Evolutionary conservation across 2,329 filamentous ascomycete genomes (phyloP), one percentile per base, ranked within the genome.

Genomic region (Diaporthe humulicola): DNA sequence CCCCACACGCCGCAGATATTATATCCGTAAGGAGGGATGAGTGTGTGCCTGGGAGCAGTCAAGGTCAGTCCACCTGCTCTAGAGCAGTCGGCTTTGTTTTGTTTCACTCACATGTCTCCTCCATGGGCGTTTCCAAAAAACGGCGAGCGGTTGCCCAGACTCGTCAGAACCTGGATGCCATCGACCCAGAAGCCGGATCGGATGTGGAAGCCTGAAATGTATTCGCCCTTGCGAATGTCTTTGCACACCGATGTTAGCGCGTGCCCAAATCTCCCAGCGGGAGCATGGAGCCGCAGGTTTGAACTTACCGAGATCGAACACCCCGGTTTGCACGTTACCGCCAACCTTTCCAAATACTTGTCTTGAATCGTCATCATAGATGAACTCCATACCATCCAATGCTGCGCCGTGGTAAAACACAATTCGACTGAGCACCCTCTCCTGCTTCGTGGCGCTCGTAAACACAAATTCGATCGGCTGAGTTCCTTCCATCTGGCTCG

Each of bases 1-100:
- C 97, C 97, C 15, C 94, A 93, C 77, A 98, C 89, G 75, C 97
- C 97, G 76, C 94, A 96, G 81, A 98, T 93, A 78, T 89, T 94
- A 85, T 97, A 98, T 66, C 96, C 96, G 78, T 94, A 89, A 15
- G 97, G 97, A 70, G 96, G 95, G 78, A 98, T 94, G 76, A 99
- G 88, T 45, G 93, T 97, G 83, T 96, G 93, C 77, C 96, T 98
- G 79, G 1, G 60, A 33, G 10, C 73, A 25, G 33, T 25, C 76
- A 84, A 75, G 83, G 79, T 61, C 77, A 56, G 56, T 10, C n/a
- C n/a, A 58, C 15, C 38, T 12, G 22, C 25, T 28, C 66, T 75
- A 42, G 50, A 9, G 50, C 22, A 36, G 10, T 19, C 17, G 50
- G 38, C 67, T 4, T n/a, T 12, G 36, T n/a, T 33, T 28, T 28